Base-by-base conservation (phyloP, 495 filamentous ascomycete genomes). In the Aspergillus wentii region DNA sequence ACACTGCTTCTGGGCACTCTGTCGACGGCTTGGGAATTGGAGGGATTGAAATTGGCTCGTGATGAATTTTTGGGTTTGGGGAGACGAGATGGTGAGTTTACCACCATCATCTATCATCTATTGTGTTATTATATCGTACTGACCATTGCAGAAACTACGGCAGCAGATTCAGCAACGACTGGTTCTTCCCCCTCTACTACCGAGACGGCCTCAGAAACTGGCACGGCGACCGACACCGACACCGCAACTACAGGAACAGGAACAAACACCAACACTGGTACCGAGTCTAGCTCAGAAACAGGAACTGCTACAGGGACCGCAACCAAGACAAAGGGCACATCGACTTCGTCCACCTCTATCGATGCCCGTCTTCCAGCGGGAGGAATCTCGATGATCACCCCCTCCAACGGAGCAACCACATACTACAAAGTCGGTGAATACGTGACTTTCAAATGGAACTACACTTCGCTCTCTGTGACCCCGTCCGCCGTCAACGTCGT, bases 391-490 rank as follows among this genome's bases (percentile, higher is more conserved):
- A 88, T 97, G 86, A 61, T 88, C 28, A 89, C 80, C 1, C 92
- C 92, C 0, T 64, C 68, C 20, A 60, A 71, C 1, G 70, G 69
- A 4, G 75, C 78, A 6, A 65, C 77, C 4, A 78, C 80, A 44
- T 86, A 88, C 54, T 97, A 88, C 79, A 91, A 91, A 61, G 84
- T 97, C 54, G 86, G 85, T 13, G 81, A 96, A 25, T 73, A 73
- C 37, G 69, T 95, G 11, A 95, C 88, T 1, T 91, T 91, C 60
- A 81, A 67, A 0, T 98, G 91, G 90, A 96, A 96, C 62, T 97
- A 95, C 67, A 98, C 92, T 2, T 88, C 83, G 30, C 68, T 98
- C 26, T 75, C 75, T 19, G 80, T 80, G 13, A 83, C 79, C 1
- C 92, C 92, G 0, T 79, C 77, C 3, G 82, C 78, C 20, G 64